Evolutionary conservation across 1,139 yeast genomes (phyloP).

Genomic region (Neolecta irregularis): DNA sequence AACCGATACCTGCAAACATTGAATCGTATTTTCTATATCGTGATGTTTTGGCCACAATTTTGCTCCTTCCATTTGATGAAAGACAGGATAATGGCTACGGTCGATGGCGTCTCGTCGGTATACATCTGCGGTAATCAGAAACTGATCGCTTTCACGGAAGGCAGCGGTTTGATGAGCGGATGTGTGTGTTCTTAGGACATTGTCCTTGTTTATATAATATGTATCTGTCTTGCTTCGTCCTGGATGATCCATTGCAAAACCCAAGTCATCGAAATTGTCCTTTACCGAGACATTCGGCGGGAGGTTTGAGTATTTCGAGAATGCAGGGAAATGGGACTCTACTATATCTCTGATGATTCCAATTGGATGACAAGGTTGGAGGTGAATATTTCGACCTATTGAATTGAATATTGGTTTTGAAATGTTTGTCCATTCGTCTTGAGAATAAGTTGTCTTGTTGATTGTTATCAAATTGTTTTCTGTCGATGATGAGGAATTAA

Average conservation of each 20-base stretch:
- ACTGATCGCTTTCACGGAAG: conserved; percentile 68
- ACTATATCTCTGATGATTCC: conserved; percentile 68
- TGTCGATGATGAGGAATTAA: no score
- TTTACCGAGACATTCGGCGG: conserved; percentile 66
- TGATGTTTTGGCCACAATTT: conserved; percentile 54
- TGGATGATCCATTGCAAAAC: conserved; percentile 84
- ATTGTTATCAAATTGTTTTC: no score
- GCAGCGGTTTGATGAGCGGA: conserved; percentile 66
- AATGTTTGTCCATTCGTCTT: conserved; percentile 76
- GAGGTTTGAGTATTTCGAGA: conserved; percentile 50
- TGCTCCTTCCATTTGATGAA: conserved; percentile 97
- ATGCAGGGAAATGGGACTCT: conserved; percentile 40
- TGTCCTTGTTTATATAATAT: conserved; percentile 60
- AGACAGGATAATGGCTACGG: conserved; percentile 90
- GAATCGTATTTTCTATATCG: conserved; percentile 41
- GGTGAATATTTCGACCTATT: conserved; percentile 60
- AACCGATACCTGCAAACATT: conserved; percentile 50
- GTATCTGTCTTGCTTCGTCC: conserved; percentile 90
- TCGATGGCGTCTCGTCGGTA: conserved; percentile 92
- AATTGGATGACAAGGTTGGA: conserved; percentile 65
- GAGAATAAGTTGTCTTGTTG: conserved; percentile 34
- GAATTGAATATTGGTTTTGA: conserved; percentile 58
- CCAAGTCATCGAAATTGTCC: conserved; percentile 81
- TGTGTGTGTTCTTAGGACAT: conserved; percentile 78
- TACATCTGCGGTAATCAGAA: conserved; percentile 87